phyloP scores from a whole-genome alignment of 345 rosid species.

The Rubroshorea leprosula region DNA sequence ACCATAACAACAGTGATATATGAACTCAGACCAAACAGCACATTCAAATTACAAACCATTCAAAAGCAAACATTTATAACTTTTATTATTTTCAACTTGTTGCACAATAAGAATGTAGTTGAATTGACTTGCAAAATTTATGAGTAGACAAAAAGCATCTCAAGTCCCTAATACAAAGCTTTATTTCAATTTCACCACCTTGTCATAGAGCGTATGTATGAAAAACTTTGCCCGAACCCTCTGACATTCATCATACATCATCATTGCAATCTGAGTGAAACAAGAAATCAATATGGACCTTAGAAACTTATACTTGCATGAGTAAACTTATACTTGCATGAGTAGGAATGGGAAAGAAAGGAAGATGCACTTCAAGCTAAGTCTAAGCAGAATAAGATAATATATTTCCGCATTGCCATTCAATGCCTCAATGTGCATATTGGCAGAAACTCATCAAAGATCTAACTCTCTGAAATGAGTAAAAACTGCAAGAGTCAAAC shows the following conservation, averaged over 20 bases:
- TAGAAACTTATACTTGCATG: slow-evolving; percentile 16
- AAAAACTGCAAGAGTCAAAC: neutral
- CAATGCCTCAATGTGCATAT: neutral
- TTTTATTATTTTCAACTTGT: too few species aligned
- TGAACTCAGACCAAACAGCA: neutral
- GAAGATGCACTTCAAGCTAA: neutral
- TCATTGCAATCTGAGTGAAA: slow-evolving; percentile 95
- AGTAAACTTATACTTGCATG: slow-evolving; percentile 20
- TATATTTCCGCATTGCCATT: neutral
- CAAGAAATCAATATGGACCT: slow-evolving; percentile 42
- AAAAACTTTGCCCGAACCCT: slow-evolving; percentile 43
- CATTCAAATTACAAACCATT: too few species aligned
- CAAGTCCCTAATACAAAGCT: slow-evolving; percentile 28
- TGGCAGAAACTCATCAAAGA: neutral
- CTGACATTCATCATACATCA: slow-evolving; percentile 84
- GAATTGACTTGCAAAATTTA: slow-evolving; percentile 10
- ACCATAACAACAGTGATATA: neutral
- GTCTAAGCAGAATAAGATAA: neutral
- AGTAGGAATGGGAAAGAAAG: slow-evolving; percentile 18
- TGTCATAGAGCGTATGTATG: slow-evolving; percentile 47
- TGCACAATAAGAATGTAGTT: neutral
- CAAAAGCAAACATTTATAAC: too few species aligned
- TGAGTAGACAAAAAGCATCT: slow-evolving; percentile 24
- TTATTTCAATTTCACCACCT: slow-evolving; percentile 51
- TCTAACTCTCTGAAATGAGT: neutral